Base-by-base conservation (phyloP, 208 protist species). In the Wallacemonas sp. region DNA sequence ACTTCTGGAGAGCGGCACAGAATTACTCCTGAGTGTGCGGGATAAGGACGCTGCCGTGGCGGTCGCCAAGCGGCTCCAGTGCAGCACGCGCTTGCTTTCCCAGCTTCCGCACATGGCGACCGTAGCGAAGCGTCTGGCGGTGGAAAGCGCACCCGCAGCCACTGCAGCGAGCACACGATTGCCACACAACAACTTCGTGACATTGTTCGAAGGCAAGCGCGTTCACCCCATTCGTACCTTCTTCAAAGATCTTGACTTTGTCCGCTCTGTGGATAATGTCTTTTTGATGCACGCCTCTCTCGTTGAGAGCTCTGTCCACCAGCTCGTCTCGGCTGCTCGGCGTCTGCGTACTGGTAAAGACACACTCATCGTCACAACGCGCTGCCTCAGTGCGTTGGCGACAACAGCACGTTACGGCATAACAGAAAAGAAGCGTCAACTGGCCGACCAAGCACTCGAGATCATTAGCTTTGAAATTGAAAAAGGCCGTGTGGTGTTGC, bases 311-410 rank as follows among this genome's bases (percentile, higher is more conserved):
- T 73, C 67, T 27, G 80, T 91, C 1, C 66, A 80, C 45, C 59
- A 59, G 26, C 79, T 96, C 11, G 34, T 92, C 8, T 66, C 77
- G 3, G 81, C 80, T 12, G 79, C 85, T 15, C 80, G 64, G 12
- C 82, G 87, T 24, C 63, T 92, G 46, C 77, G 59, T 8, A 88
- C 76, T 54, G 90, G 90, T 22, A 94, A 93, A 66, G 90, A 94
- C 45, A 74, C 66, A n/a, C 31, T 96, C 12, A 60, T 96, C 22
- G 64, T 93, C 30, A 88, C 87, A 0, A 58, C 72, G 31, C 77
- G 68, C 49, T 91, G 81, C 62, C 74, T 96, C 34, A 64, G 79
- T 27, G 72, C 73, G 4, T 34, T 96, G 17, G 67, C 78, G 33
- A 72, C 70, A 33, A 63, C 44, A 1, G 72, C 67, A 9, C 21